Evolutionary conservation across 768 basidiomycete genomes (phyloP).

Genomic region (Panus rudis): DNA sequence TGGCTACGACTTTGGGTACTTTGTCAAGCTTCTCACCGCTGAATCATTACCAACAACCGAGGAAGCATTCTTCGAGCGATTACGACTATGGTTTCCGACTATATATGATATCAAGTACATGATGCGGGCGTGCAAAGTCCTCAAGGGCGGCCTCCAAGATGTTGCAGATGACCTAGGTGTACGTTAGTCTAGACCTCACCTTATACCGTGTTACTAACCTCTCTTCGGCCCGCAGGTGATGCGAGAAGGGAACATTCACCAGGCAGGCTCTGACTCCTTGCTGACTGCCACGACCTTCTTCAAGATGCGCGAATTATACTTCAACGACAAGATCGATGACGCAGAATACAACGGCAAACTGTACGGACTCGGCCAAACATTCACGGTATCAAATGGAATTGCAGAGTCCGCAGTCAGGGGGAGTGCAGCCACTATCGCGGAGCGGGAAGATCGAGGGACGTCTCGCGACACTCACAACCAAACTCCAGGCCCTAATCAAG

Average conservation of each 20-base stretch:
- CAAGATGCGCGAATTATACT: constrained; percentile 90
- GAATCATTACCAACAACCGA: constrained; percentile 84
- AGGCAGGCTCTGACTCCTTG: constrained; percentile 95
- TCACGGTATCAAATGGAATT: constrained; percentile 59
- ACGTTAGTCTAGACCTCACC: constrained; percentile 6
- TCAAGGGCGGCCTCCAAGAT: constrained; percentile 87
- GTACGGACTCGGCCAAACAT: constrained; percentile 79
- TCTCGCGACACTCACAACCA: constrained; percentile 47
- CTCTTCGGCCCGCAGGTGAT: constrained; percentile 48
- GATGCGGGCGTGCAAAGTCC: constrained; percentile 78
- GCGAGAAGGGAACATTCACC: constrained; percentile 86
- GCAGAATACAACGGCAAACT: constrained; percentile 75
- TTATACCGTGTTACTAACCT: too few relatives aligned
- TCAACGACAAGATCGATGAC: constrained; percentile 85
- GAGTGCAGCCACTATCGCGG: constrained; percentile 69
- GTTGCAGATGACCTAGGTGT: constrained; percentile 95
- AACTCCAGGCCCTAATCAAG: constrained; percentile 43
- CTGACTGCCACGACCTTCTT: constrained; percentile 93
- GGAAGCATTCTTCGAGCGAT: constrained; percentile 81
- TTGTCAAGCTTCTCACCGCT: constrained; percentile 87
- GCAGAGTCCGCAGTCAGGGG: constrained; percentile 53
- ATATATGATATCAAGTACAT: constrained; percentile 98
- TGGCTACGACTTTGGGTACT: constrained; percentile 98
- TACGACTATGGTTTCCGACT: constrained; percentile 89
- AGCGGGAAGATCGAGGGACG: constrained; percentile 61